These are phyloP conservation scores for Ascocoryne sarcoides DNA, from an alignment of 2,329 filamentous ascomycete species.

Conservation along the genomic window DNA sequence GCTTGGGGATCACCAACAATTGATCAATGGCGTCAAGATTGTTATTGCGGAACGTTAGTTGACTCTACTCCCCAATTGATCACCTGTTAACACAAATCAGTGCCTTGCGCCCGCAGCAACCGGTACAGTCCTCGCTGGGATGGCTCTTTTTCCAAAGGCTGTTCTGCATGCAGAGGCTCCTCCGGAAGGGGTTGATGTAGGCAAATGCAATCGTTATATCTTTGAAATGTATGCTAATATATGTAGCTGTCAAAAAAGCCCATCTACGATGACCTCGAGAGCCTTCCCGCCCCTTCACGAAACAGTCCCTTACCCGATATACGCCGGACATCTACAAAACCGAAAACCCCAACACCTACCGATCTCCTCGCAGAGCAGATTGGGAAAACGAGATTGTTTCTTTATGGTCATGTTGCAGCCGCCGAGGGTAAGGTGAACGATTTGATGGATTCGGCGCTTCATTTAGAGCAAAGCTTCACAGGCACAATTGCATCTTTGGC, in stretches of 20 bases:
- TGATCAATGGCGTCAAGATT: conserved; percentile 43
- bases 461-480: conserved; percentile 84
- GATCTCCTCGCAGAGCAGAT: conserved; percentile 82
- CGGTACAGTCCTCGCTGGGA: conserved; percentile 32
- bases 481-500: conserved; percentile 81
- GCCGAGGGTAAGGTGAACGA: conserved; percentile 79
- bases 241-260: conserved; percentile 48
- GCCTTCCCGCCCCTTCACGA: conserved; percentile 29
- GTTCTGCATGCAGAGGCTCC: conserved; percentile 40
- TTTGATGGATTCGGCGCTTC: conserved; percentile 70
- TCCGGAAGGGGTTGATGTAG: conserved; percentile 23
- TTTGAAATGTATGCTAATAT: conserved; percentile 4
- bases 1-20: conserved; percentile 16
- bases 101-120: conserved; percentile 39
- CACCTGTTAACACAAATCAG: conserved; percentile 27
- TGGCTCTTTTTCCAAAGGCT: conserved; percentile 38
- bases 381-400: conserved; percentile 66
- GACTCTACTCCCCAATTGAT: conserved; percentile 7
- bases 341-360: conserved; percentile 63
- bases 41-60: conserved; percentile 42
- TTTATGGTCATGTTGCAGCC: conserved; percentile 65
- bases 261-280: conserved; percentile 69
- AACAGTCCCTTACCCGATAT: conserved; percentile 12
- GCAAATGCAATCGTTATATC: conserved; percentile 1
- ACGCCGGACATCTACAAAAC: conserved; percentile 23